These are phyloP conservation scores for Pneumocystis jirovecii DNA, from an alignment of 1,139 yeast genomes.

Conservation along the genomic window DNA sequence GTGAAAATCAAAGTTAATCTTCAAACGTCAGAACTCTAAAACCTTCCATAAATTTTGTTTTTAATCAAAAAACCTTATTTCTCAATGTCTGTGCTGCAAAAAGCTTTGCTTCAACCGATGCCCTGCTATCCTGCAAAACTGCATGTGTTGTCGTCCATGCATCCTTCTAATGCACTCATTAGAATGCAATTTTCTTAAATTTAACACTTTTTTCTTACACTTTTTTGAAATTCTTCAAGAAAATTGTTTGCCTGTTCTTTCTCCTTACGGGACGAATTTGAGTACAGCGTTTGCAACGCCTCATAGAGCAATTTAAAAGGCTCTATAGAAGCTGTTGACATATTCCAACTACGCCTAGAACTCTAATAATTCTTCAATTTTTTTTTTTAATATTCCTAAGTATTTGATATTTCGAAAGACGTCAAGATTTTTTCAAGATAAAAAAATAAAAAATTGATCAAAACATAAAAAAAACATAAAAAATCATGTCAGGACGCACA, in stretches of 20 bases:
- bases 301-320: constrained; percentile 18
- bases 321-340: background rate
- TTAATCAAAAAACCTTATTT: constrained; percentile 33
- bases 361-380: constrained; percentile 9
- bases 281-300: constrained; percentile 52
- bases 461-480: background rate
- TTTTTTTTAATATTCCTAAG: constrained; percentile 8
- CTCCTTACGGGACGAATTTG: constrained; percentile 35
- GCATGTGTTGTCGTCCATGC: constrained; percentile 29
- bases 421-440: background rate
- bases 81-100: constrained; percentile 87
- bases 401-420: background rate
- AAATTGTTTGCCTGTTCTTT: constrained; percentile 50
- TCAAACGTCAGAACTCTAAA: background rate
- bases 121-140: constrained; percentile 19
- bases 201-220: constrained; percentile 23
- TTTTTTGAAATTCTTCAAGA: constrained; percentile 71
- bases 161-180: constrained; percentile 19
- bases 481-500: background rate
- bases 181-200: background rate
- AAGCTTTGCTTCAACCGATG: constrained; percentile 41
- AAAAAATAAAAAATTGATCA: no score
- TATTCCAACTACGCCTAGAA: background rate
- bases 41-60: background rate
- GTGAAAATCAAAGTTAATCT: constrained; percentile 60